phyloP scores from a whole-genome alignment of 1,139 yeast species.

The Magnusiomyces tetraspermus region DNA sequence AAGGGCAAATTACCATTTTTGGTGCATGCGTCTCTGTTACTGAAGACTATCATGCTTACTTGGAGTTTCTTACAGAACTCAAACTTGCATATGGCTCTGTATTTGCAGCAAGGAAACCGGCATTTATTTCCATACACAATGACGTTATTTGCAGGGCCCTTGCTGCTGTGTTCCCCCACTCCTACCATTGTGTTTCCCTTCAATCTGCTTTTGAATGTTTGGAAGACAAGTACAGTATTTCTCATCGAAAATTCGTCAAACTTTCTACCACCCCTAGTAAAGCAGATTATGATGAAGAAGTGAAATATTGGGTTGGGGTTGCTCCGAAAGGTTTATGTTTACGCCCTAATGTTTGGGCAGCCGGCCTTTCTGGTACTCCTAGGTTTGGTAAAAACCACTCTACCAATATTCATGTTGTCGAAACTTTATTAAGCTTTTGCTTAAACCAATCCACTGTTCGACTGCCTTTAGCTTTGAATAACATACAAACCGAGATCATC shows the following conservation, averaged over 20 bases:
- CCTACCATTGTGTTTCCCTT: background rate
- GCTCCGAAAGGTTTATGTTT: too few species aligned
- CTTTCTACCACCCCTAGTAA: background rate
- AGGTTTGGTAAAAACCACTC: background rate
- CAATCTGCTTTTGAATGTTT: background rate
- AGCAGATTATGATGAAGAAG: background rate
- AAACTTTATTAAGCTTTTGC: background rate
- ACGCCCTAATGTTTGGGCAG: background rate
- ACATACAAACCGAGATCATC: conserved; percentile 1
- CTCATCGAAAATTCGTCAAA: background rate
- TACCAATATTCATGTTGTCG: background rate
- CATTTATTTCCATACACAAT: background rate
- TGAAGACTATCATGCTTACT: background rate
- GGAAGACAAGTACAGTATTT: background rate
- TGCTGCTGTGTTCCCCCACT: background rate
- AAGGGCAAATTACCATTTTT: background rate
- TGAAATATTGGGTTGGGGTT: background rate
- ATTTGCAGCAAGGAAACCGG: background rate
- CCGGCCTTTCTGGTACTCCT: background rate
- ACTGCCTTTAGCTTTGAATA: conserved; percentile 1
- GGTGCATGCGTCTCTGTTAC: background rate
- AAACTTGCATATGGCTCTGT: background rate
- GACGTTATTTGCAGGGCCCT: background rate
- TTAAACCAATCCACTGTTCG: background rate
- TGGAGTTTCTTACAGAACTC: conserved; percentile 2